Evolutionary conservation across 2,329 filamentous ascomycete genomes (phyloP).

Genomic region (Talaromyces piceae): DNA sequence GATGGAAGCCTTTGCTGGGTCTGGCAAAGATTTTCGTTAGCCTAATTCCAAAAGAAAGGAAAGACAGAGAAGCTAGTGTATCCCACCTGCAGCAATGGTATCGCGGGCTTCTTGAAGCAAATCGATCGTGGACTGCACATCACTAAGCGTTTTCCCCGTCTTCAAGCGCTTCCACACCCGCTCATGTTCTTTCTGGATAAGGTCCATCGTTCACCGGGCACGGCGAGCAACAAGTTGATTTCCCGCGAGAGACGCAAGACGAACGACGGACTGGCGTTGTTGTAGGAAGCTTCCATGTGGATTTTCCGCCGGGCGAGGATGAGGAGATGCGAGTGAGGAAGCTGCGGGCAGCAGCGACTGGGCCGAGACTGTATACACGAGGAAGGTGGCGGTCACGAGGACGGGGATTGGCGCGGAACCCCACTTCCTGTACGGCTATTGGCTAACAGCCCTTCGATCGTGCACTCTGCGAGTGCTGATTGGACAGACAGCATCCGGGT

Average conservation of each 20-base stretch:
- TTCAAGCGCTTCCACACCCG: slow-evolving; percentile 63
- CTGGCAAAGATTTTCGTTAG: slow-evolving; percentile 30
- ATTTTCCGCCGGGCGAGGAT: not conserved
- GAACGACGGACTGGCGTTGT: not conserved
- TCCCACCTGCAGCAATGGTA: slow-evolving; percentile 61
- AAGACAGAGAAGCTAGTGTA: not conserved
- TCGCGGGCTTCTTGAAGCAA: slow-evolving; percentile 66
- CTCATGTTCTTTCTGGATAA: slow-evolving; percentile 66
- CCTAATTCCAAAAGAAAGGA: not conserved
- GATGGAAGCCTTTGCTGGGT: slow-evolving; percentile 63
- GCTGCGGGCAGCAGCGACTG: too few relatives aligned
- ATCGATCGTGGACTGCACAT: slow-evolving; percentile 79
- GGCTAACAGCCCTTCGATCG: not conserved
- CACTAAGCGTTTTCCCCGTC: slow-evolving; percentile 62
- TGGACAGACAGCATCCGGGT: not conserved
- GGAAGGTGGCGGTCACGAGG: slow-evolving; percentile 5
- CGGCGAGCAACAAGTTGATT: not conserved
- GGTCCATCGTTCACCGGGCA: slow-evolving; percentile 44
- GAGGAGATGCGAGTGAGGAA: not conserved
- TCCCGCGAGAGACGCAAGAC: not conserved
- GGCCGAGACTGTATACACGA: not conserved
- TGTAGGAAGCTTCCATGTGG: not conserved
- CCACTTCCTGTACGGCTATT: not conserved
- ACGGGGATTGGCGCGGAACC: not conserved
- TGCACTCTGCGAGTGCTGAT: not conserved